A percentile compares a stretch with the other conserved stretches of the same genome.
Conservation (phyloP, 176 grass and related monocot species). For the Oryza longistaminata region DNA sequence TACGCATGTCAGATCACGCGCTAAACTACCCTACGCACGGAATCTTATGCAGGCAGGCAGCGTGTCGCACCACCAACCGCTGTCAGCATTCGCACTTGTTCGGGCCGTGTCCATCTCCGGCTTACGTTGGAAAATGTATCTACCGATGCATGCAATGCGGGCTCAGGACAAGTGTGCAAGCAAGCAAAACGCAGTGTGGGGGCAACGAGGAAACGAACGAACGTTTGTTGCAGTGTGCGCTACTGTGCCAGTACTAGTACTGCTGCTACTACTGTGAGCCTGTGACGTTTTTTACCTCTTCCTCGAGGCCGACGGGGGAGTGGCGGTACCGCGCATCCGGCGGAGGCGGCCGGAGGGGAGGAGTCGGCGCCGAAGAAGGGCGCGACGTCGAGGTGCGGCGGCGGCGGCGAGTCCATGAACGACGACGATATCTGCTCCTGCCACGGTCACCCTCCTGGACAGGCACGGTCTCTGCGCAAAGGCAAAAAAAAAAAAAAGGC, state of each 20-base stretch:
- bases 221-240: background rate
- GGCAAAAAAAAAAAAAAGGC: slow-evolving; percentile 16
- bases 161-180: slow-evolving; percentile 26
- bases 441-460: slow-evolving; percentile 54
- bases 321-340: slow-evolving; percentile 65
- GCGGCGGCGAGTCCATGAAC: slow-evolving; percentile 65
- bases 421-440: slow-evolving; percentile 71
- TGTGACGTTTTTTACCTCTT: slow-evolving; percentile 55
- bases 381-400: slow-evolving; percentile 44
- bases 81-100: background rate
- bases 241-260: too few relatives aligned
- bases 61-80: slow-evolving; percentile 37
- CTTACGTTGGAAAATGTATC: slow-evolving; percentile 3
- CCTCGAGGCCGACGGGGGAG: slow-evolving; percentile 79
- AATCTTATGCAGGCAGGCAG: slow-evolving; percentile 24
- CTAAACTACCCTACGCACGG: slow-evolving; percentile 36
- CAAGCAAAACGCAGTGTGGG: background rate
- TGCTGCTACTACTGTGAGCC: background rate
- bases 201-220: background rate
- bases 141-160: background rate
- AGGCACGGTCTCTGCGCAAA: slow-evolving; percentile 53
- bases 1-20: slow-evolving; percentile 20
- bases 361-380: slow-evolving; percentile 62
- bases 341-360: slow-evolving; percentile 64
- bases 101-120: background rate